A percentile compares a stretch with the other conserved stretches of the same genome.
These are phyloP conservation scores for Mycena venus DNA, from an alignment of 768 basidiomycete genomes.

Conservation along the genomic window DNA sequence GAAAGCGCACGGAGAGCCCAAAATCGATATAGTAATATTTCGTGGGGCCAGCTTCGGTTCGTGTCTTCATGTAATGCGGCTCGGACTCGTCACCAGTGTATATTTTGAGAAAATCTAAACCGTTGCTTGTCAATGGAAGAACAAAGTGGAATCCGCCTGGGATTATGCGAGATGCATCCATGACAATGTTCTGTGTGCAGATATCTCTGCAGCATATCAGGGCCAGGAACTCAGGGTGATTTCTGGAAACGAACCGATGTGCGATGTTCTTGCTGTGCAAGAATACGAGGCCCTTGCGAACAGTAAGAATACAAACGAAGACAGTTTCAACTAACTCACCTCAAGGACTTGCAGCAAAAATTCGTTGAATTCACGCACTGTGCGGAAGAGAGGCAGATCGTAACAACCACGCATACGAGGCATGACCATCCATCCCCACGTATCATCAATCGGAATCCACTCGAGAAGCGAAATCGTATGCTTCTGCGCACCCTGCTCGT, in stretches of 20 bases:
- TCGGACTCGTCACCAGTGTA: not conserved
- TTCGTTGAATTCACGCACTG: not conserved
- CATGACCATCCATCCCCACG: no score
- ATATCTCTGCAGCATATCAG: not conserved
- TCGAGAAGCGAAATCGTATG: no score
- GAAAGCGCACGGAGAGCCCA: not conserved
- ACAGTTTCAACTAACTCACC: not conserved
- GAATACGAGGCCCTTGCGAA: not conserved
- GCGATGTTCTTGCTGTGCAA: not conserved
- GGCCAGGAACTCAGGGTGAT: not conserved
- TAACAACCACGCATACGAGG: no score
- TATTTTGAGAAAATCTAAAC: not conserved
- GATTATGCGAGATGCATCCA: not conserved
- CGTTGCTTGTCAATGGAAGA: not conserved
- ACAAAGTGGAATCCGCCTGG: not conserved
- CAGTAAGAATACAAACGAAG: no score
- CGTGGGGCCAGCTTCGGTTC: not conserved
- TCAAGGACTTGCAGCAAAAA: not conserved
- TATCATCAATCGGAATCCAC: no score
- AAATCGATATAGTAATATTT: slow-evolving; percentile 1
- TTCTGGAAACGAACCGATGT: not conserved
- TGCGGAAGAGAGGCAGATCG: not conserved
- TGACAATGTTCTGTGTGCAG: not conserved
- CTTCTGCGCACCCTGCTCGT: no score
- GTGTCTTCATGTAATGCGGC: no score